Evolutionary conservation across 176 grass and related monocot species (phyloP).

Genomic region (Hordeum marinum): DNA sequence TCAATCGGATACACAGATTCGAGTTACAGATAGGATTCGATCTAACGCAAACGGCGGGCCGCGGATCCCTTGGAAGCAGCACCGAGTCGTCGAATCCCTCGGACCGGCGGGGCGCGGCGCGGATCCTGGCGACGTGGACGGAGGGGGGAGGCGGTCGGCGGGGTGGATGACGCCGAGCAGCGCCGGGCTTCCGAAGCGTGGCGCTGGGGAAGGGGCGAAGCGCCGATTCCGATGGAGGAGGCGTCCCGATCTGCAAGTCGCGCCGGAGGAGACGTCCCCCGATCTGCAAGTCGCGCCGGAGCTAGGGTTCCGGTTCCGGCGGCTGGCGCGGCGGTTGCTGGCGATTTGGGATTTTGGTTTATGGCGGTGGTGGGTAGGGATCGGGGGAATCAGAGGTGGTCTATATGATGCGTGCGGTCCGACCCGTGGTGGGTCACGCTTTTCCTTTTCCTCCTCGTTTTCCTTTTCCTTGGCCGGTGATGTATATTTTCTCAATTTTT

Average conservation of each 20-base stretch:
- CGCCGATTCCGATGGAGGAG: not conserved
- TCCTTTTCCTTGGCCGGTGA: no score
- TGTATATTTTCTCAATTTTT: no score
- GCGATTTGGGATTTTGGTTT: no score
- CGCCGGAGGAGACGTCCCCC: not conserved
- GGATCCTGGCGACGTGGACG: not conserved
- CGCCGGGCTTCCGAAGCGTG: not conserved
- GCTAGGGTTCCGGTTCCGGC: slow-evolving; percentile 16
- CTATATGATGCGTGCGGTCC: no score
- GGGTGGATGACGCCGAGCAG: not conserved
- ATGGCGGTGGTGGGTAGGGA: no score
- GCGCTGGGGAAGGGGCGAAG: not conserved
- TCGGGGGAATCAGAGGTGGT: no score
- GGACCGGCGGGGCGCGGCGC: not conserved
- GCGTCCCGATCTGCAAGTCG: not conserved
- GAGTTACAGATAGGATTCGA: slow-evolving; percentile 20
- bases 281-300: slow-evolving; percentile 23
- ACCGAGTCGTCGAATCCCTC: not conserved
- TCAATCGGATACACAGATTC: not conserved
- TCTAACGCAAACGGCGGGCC: not conserved
- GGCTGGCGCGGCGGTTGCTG: no score
- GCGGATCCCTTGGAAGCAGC: not conserved
- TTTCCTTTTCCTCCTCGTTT: no score
- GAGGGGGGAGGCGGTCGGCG: not conserved
- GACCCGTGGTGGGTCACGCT: no score